Evolutionary conservation across 768 basidiomycete genomes (phyloP).

Genomic region (Amanita pallidorosea): DNA sequence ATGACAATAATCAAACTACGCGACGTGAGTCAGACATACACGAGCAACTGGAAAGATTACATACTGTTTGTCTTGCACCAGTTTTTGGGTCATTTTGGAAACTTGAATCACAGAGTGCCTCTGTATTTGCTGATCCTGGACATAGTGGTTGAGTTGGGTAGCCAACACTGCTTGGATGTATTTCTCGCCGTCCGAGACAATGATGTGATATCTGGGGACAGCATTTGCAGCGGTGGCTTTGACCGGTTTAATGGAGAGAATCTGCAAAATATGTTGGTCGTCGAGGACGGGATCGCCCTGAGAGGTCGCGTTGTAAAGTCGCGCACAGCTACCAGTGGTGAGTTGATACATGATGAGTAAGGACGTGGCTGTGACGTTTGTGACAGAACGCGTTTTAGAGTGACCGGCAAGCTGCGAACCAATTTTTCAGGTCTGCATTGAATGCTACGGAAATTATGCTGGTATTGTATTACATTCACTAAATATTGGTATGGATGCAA

Average conservation of each 20-base stretch:
- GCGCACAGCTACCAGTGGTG: slow-evolving; percentile 43
- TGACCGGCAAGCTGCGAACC: neutral
- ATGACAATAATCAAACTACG: slow-evolving; percentile 76
- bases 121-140: slow-evolving; percentile 48
- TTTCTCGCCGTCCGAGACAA: slow-evolving; percentile 81
- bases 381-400: neutral
- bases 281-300: slow-evolving; percentile 33
- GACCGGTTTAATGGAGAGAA: slow-evolving; percentile 80
- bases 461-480: neutral
- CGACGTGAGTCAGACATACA: neutral
- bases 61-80: slow-evolving; percentile 77
- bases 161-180: slow-evolving; percentile 94
- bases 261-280: slow-evolving; percentile 50
- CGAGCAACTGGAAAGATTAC: slow-evolving; percentile 11
- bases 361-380: slow-evolving; percentile 8
- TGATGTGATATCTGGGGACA: slow-evolving; percentile 62
- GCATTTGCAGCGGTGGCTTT: slow-evolving; percentile 18
- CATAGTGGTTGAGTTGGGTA: slow-evolving; percentile 74
- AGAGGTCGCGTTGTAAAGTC: slow-evolving; percentile 34
- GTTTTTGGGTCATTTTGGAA: slow-evolving; percentile 71
- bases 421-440: neutral
- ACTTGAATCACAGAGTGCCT: slow-evolving; percentile 64
- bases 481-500: neutral
- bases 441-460: neutral
- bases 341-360: slow-evolving; percentile 37